These are phyloP conservation scores for Penicillium simplicissimum DNA, from an alignment of 495 filamentous ascomycete species.

Conservation along the genomic window DNA sequence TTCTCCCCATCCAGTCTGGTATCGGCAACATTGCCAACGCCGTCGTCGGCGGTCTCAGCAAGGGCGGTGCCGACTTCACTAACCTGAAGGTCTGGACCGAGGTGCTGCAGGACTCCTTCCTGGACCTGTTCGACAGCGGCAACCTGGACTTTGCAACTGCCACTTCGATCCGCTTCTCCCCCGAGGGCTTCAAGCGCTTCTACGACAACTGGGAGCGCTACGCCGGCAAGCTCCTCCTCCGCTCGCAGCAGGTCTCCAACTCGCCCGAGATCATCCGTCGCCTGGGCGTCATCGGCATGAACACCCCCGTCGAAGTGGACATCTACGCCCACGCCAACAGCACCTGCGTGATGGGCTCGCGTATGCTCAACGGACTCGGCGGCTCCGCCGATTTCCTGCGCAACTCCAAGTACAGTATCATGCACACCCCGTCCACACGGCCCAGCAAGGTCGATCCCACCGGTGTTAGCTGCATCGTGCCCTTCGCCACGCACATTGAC, in stretches of 20 bases:
- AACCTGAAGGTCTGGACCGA: constrained; percentile 94
- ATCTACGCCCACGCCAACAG: constrained; percentile 94
- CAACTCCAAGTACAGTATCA: constrained; percentile 82
- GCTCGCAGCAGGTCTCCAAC: constrained; percentile 86
- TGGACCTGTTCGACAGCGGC: constrained; percentile 90
- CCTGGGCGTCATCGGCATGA: constrained; percentile 90
- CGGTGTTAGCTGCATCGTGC: constrained; percentile 84
- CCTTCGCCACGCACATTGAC: constrained; percentile 91
- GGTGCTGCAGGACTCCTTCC: constrained; percentile 90
- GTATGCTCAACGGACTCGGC: constrained; percentile 91
- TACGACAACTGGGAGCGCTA: constrained; percentile 84
- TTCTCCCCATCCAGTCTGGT: constrained; percentile 83
- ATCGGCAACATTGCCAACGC: constrained; percentile 96
- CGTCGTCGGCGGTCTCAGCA: constrained; percentile 80
- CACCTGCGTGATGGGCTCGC: constrained; percentile 86
- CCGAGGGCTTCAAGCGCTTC: constrained; percentile 89
- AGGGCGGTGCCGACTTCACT: constrained; percentile 74
- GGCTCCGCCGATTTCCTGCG: constrained; percentile 89
- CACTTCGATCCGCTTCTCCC: constrained; percentile 88
- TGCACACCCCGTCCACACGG: constrained; percentile 84
- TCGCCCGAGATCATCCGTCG: constrained; percentile 92
- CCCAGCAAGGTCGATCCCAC: constrained; percentile 81
- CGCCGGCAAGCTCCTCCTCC: constrained; percentile 79
- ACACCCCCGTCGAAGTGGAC: constrained; percentile 91
- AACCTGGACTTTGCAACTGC: constrained; percentile 90